Evolutionary conservation across 192 early-diverging fungal species (phyloP), one percentile per base, ranked within the genome.

Genomic region (Linnemannia schmuckeri): DNA sequence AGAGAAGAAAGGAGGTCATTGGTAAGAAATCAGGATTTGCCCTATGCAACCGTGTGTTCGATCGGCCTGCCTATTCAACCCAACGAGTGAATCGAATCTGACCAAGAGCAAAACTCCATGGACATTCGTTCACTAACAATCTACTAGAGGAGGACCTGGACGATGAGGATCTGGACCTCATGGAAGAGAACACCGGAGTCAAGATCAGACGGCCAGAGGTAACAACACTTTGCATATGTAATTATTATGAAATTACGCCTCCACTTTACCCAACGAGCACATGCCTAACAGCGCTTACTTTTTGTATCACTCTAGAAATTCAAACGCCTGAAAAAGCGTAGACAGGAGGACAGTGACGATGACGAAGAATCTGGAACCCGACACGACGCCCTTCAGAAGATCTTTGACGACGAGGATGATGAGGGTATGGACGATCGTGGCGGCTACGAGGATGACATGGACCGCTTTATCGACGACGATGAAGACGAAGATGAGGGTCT

Each of bases 141-240:
- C 33, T 30, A 88, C 49, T 75, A 79, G 95, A 96, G 73, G 96
- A 98, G 68, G 93, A 94, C 49, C 88, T 97, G 22, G 96, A 97
- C 37, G 98, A 97, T 24, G 99, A 99, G 75, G 99, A 99, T 87
- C 85, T 98, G 72, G 97, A 96, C 33, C 91, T 99, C 40, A 91
- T 99, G 41, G 94, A 94, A 46, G 98, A 98, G 79, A 98, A 98
- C 86, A 93, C 92, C 46, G 95, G 93, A 75, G 93, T 91, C 63
- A 93, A 93, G 88, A 88, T 84, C 76, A 81, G 76, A 15, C 78
- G 90, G 24, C 86, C 88, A 71, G 90, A 87, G 75, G 92, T 92
- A 85, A 61, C n/a, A 61, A 27, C 8, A 9, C 24, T 6, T 27
- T 61, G n/a, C 55, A 61, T 61, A 27, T 61, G 55, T 24, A 57